Conservation (phyloP, 306 rosid species). For the Quercus cerris region DNA sequence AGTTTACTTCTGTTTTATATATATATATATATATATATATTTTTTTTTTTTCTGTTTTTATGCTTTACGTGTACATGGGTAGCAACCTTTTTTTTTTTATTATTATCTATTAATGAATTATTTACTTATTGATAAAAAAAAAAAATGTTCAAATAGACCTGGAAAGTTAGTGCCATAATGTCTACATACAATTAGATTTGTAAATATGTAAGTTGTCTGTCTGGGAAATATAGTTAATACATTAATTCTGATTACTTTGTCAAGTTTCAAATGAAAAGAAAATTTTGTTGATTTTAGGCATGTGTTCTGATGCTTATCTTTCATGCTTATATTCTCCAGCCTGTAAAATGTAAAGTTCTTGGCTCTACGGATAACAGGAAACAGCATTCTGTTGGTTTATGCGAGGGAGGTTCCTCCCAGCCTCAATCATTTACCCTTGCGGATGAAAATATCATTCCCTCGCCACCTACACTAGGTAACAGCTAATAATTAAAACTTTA, state of each 20-base stretch:
- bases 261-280: background rate
- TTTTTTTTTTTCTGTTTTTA: too few species aligned
- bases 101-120: too few species aligned
- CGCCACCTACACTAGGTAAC: slow-evolving; percentile 78
- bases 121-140: too few species aligned
- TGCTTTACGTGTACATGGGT: too few species aligned
- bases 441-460: slow-evolving; percentile 60
- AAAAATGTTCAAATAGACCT: too few species aligned
- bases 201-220: background rate
- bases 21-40: too few species aligned
- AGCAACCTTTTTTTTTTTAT: too few species aligned
- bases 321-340: slow-evolving; percentile 37
- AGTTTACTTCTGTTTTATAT: too few species aligned
- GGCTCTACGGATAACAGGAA: slow-evolving; percentile 33
- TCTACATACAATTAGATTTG: background rate
- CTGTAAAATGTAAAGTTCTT: slow-evolving; percentile 40
- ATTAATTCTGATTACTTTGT: background rate
- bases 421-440: slow-evolving; percentile 38
- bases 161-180: too few species aligned
- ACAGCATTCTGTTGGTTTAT: slow-evolving; percentile 29
- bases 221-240: background rate
- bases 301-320: slow-evolving; percentile 3
- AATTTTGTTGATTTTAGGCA: background rate
- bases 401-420: slow-evolving; percentile 30
- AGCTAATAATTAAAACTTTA: slow-evolving; percentile 18